Evolutionary conservation across 2,329 filamentous ascomycete species (phyloP).

Genomic region (Cercospora sp.): DNA sequence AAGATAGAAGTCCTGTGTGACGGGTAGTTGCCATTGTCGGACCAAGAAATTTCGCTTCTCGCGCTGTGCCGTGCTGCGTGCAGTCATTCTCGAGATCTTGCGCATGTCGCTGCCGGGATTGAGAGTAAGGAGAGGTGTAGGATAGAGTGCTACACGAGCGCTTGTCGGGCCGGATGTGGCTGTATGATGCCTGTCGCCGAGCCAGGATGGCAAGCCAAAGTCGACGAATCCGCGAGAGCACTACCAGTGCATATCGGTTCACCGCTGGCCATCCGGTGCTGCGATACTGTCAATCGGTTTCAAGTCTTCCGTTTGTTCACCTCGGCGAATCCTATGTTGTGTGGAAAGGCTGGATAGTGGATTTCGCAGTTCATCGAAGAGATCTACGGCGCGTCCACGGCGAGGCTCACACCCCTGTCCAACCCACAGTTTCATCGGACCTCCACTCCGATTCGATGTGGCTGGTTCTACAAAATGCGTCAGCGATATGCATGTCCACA

Average conservation of each 20-base stretch:
- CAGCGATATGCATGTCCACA: conserved; percentile 10
- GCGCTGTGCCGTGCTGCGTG: conserved; percentile 11
- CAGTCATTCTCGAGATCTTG: conserved; percentile 1
- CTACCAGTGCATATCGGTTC: not conserved
- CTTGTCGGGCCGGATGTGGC: conserved; percentile 2
- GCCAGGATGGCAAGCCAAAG: not conserved
- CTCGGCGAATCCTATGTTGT: not conserved
- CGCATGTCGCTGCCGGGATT: conserved; percentile 7
- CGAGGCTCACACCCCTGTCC: not conserved
- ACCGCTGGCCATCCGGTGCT: not conserved
- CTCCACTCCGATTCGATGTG: conserved; percentile 5
- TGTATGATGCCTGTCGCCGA: not conserved
- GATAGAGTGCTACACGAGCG: conserved; percentile 9
- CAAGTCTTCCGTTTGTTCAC: not conserved
- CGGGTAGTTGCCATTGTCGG: conserved; percentile 2
- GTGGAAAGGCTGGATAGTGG: too few relatives aligned
- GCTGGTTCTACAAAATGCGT: conserved; percentile 11
- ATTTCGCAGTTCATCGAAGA: not conserved
- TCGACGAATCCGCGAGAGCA: not conserved
- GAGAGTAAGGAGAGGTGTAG: conserved; percentile 14
- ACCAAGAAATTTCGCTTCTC: conserved; percentile 13
- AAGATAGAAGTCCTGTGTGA: conserved; percentile 19
- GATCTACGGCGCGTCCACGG: conserved; percentile 1
- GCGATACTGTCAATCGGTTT: not conserved
- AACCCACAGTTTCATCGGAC: conserved; percentile 8